phyloP scores from a whole-genome alignment of 2,329 filamentous ascomycete genomes.

The Ascochyta koolunga region DNA sequence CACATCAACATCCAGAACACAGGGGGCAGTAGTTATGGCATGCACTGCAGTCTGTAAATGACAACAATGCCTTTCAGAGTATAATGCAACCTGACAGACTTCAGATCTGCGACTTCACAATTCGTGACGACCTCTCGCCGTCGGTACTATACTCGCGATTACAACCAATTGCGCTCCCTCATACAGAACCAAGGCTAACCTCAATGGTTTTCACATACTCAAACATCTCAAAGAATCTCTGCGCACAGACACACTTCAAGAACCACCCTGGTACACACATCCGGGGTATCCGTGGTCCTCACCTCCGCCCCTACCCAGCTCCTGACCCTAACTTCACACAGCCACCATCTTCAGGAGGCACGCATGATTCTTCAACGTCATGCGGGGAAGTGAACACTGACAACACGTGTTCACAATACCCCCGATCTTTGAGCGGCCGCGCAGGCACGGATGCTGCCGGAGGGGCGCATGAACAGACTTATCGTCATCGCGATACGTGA shows the following conservation, averaged over 20 bases:
- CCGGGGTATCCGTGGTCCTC: constrained; percentile 6
- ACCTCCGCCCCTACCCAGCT: not conserved
- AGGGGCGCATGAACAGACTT: not conserved
- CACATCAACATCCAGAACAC: not conserved
- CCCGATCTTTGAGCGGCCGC: not conserved
- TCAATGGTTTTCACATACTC: not conserved
- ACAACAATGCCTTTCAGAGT: not conserved
- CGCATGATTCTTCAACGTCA: constrained; percentile 4
- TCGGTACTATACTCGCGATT: not conserved
- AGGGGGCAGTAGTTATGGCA: not conserved
- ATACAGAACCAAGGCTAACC: not conserved
- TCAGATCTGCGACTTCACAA: not conserved
- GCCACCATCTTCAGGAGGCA: not conserved
- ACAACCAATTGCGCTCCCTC: not conserved
- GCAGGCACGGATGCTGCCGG: constrained; percentile 1
- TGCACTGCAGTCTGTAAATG: not conserved
- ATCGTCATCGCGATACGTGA: not conserved
- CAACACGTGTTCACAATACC: not conserved
- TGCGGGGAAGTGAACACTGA: not conserved
- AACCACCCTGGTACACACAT: not conserved
- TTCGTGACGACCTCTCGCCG: not conserved
- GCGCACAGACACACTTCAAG: not conserved
- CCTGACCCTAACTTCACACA: not conserved
- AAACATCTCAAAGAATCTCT: not conserved
- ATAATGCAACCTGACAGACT: not conserved